Percentiles rank a stretch among this genome's conserved stretches.
Evolutionary conservation across 495 filamentous ascomycete species (phyloP).

Genomic region (Ramalina peruviana): DNA sequence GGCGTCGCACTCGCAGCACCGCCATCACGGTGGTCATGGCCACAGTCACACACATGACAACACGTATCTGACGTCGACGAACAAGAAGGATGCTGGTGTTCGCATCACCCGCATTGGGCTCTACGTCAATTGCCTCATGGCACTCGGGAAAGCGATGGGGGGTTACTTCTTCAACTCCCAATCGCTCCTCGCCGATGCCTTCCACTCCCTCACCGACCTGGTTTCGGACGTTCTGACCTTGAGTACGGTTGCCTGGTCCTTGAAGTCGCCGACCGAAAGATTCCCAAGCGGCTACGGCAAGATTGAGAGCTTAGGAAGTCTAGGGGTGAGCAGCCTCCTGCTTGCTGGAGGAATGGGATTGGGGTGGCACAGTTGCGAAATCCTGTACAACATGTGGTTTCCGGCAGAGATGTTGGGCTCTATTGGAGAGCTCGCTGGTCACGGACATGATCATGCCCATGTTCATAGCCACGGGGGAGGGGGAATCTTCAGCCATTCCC

Average conservation of each 20-base stretch:
- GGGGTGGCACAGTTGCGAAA: conserved; percentile 62
- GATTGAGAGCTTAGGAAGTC: conserved; percentile 84
- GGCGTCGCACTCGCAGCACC: conserved; percentile 6
- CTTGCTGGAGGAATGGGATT: conserved; percentile 81
- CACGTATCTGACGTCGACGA: conserved; percentile 71
- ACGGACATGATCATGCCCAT: conserved; percentile 41
- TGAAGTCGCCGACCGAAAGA: conserved; percentile 62
- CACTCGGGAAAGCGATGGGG: conserved; percentile 77
- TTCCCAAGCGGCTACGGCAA: conserved; percentile 93
- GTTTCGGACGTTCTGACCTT: conserved; percentile 90
- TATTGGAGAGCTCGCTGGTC: conserved; percentile 41
- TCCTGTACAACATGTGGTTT: conserved; percentile 68
- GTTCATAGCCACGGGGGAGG: conserved; percentile 30
- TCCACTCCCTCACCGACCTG: conserved; percentile 87
- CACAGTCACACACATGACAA: conserved; percentile 78
- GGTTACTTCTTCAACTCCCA: conserved; percentile 92
- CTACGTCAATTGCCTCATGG: conserved; percentile 86
- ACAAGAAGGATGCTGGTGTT: conserved; percentile 88
- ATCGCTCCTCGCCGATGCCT: conserved; percentile 84
- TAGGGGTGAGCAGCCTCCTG: conserved; percentile 84
- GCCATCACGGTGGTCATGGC: conserved; percentile 19
- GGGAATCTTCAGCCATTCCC: conserved; percentile 17
- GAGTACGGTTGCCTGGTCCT: conserved; percentile 80
- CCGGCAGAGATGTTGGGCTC: conserved; percentile 42
- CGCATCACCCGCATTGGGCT: conserved; percentile 88